A percentile compares a stretch with the other conserved stretches of the same genome.
Conservation (phyloP, 1,284 basidiomycete genomes). For the Trametes hirsuta region DNA sequence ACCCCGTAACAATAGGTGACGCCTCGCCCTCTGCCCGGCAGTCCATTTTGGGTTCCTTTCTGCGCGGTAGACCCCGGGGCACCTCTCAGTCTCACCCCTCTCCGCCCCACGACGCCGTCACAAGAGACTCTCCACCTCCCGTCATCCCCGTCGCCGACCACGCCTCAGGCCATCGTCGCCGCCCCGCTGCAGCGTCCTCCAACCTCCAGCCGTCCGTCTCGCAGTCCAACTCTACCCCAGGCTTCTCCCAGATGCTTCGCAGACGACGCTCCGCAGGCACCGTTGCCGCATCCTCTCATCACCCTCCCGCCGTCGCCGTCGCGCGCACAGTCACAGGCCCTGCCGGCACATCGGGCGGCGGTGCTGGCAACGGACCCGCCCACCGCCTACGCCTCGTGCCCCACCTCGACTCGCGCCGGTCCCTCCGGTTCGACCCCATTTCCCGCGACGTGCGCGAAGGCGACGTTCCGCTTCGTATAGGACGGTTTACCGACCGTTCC, state of each 20-base stretch:
- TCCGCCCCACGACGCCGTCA: constrained; percentile 32
- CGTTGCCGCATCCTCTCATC: constrained; percentile 35
- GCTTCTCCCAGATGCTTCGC: constrained; percentile 41
- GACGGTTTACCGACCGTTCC: constrained; percentile 89
- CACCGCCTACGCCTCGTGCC: constrained; percentile 88
- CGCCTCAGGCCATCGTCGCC: constrained; percentile 35
- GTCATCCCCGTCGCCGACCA: constrained; percentile 23
- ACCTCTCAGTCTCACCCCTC: constrained; percentile 43
- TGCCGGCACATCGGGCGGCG: constrained; percentile 16
- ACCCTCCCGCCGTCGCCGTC: constrained; percentile 32
- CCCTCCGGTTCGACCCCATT: constrained; percentile 93
- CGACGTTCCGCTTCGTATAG: constrained; percentile 80
- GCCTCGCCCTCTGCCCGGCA: constrained; percentile 39
- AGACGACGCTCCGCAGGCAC: constrained; percentile 41
- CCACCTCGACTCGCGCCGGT: constrained; percentile 88
- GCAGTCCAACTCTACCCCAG: constrained; percentile 32
- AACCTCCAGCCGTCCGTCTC: constrained; percentile 36
- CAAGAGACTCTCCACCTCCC: constrained; percentile 36
- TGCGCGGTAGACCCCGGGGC: constrained; percentile 43
- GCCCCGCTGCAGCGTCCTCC: constrained; percentile 33
- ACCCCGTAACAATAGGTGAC: constrained; percentile 35
- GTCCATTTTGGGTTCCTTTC: constrained; percentile 43
- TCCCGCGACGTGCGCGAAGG: constrained; percentile 77
- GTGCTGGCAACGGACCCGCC: constrained; percentile 14
- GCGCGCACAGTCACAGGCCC: constrained; percentile 30